Conservation (phyloP, 257 asterid genomes). For the Lithospermum erythrorhizon region DNA sequence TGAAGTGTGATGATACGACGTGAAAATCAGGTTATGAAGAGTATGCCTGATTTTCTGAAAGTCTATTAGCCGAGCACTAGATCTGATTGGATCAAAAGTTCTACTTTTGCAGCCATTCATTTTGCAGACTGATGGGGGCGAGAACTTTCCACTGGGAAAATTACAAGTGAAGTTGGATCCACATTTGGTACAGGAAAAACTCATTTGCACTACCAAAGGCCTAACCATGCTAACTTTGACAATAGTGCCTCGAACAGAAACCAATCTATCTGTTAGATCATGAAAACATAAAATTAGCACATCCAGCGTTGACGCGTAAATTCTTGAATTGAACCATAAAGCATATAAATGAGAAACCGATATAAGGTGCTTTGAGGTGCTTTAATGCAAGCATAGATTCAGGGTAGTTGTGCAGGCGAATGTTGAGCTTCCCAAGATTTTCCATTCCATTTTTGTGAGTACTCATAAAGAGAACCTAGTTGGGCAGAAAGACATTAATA, state of each 20-base stretch:
- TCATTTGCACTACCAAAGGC: conserved; percentile 82
- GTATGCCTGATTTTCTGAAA: conserved; percentile 88
- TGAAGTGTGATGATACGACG: not conserved
- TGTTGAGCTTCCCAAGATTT: conserved; percentile 40
- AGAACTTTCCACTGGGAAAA: conserved; percentile 92
- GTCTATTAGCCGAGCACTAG: conserved; percentile 63
- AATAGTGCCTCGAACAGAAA: conserved; percentile 76
- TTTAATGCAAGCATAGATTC: conserved; percentile 80
- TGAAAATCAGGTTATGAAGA: conserved; percentile 8
- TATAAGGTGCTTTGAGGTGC: conserved; percentile 97
- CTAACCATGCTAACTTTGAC: conserved; percentile 80
- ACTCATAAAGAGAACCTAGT: conserved; percentile 42
- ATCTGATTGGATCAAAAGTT: conserved; percentile 59
- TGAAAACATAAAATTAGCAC: conserved; percentile 9
- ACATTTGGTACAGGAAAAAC: conserved; percentile 72
- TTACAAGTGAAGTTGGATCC: conserved; percentile 58
- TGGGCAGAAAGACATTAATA: not conserved
- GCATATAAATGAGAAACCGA: conserved; percentile 31
- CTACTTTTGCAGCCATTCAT: conserved; percentile 73
- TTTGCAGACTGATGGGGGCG: conserved; percentile 70
- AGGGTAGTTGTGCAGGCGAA: conserved; percentile 72
- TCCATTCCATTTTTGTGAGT: conserved; percentile 22
- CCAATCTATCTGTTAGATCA: conserved; percentile 61
- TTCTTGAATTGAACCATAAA: not conserved
- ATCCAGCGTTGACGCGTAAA: not conserved